These are phyloP conservation scores for Zizania latifolia DNA, from an alignment of 176 grass and related monocot species.

Conservation along the genomic window DNA sequence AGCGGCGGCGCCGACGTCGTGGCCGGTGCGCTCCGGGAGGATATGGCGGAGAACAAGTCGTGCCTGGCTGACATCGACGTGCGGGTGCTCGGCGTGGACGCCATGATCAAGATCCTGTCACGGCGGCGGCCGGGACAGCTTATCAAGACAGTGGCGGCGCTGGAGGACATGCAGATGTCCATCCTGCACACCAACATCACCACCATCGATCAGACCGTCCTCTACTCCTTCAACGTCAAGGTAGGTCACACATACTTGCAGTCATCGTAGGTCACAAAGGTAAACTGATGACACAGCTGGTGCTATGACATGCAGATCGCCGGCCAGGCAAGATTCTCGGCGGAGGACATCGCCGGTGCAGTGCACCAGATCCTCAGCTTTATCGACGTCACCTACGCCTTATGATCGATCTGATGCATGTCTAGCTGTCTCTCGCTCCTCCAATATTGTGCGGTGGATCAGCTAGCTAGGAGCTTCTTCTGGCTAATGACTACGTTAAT, in stretches of 20 bases:
- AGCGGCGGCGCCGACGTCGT: not conserved
- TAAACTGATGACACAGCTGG: too few relatives aligned
- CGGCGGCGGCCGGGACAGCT: conserved; percentile 70
- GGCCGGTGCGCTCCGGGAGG: conserved; percentile 44
- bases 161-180: conserved; percentile 84
- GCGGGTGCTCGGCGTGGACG: conserved; percentile 62
- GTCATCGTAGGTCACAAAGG: too few relatives aligned
- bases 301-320: conserved; percentile 36
- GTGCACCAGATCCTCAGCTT: conserved; percentile 90
- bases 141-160: conserved; percentile 75
- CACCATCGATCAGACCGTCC: conserved; percentile 98
- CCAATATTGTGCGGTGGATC: too few relatives aligned
- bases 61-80: conserved; percentile 91
- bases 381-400: conserved; percentile 67
- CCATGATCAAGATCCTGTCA: conserved; percentile 86
- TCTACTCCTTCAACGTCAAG: conserved; percentile 99
- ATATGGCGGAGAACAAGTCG: conserved; percentile 89
- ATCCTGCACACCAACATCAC: conserved; percentile 98
- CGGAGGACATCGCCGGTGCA: conserved; percentile 81
- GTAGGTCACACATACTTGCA: conserved; percentile 13
- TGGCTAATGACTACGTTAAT: too few relatives aligned
- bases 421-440: too few relatives aligned
- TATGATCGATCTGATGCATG: too few relatives aligned
- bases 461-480: too few relatives aligned
- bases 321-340: conserved; percentile 65